Evolutionary conservation across 805 yeast species (phyloP), one percentile per base, ranked within the genome.

Genomic region (Cephaloascus albidus): DNA sequence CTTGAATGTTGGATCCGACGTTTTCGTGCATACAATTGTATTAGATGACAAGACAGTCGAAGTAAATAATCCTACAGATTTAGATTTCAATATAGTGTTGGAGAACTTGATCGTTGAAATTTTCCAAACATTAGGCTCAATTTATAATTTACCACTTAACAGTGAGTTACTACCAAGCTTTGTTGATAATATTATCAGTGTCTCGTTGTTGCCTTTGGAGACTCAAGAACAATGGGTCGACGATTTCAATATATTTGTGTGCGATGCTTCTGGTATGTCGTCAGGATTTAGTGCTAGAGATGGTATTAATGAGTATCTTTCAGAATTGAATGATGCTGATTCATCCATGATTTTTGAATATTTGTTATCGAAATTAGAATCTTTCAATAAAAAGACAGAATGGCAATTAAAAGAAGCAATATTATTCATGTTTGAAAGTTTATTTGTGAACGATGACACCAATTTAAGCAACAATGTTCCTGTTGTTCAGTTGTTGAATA

Each of bases 191-290:
- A 46, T 77, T 4, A 45, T 66, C 1, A 46, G 48, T 3, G 54
- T 73, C 6, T 55, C 77, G 4, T 50, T 57, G 10, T 49, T 80
- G 10, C 68, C 81, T 2, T 42, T 49, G 1, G 69, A 63, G 4
- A 56, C 62, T 0, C 55, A 61, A 23, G 71, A 65, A 28, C 70
- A 68, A 3, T 85, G 81, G 68, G 54, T 57, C 3, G 64, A 61
- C 2, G 89, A 88, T 51, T 72, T 78, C 51, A 86, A 88, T 50
- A 58, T 56, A 3, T 87, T 76, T 54, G 84, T 86, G 4, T 74
- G 88, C 2, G 81, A 76, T 28, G 88, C 85, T 41, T 68, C 85
- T 2, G 96, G 87, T 2, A 66, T 88, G 26, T 61, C 80, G 0
- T 61, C 79, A 0, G 74, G 72, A 4, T 57, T 59, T 8, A 57